These are phyloP conservation scores for Actinomortierella wolfii DNA, from an alignment of 371 early-diverging fungal genomes.

Conservation along the genomic window DNA sequence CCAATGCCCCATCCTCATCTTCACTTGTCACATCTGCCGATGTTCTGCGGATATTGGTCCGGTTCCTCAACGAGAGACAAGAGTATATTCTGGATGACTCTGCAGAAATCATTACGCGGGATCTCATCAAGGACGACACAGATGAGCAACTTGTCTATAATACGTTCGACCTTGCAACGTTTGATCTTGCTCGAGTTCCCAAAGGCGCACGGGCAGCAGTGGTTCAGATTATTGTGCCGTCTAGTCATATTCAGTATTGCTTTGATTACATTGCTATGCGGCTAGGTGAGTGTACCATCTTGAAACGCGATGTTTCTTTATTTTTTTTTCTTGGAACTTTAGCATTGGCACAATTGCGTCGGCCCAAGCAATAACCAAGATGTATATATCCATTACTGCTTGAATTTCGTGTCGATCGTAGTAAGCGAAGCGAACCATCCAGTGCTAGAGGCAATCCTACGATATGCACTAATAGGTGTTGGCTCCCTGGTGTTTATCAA, in stretches of 20 bases:
- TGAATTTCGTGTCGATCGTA: too few relatives aligned
- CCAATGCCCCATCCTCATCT: constrained; percentile 11
- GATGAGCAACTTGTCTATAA: constrained; percentile 33
- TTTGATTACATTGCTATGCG: constrained; percentile 43
- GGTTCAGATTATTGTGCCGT: constrained; percentile 31
- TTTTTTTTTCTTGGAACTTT: background rate
- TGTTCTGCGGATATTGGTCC: constrained; percentile 19
- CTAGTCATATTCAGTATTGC: constrained; percentile 24
- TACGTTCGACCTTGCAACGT: constrained; percentile 24
- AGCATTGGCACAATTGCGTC: too few relatives aligned
- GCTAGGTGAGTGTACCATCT: constrained; percentile 17
- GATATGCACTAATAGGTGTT: constrained; percentile 22
- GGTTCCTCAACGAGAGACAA: constrained; percentile 27
- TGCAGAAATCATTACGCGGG: too few relatives aligned
- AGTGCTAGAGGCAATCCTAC: constrained; percentile 13
- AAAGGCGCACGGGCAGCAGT: constrained; percentile 26
- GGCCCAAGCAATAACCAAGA: too few relatives aligned
- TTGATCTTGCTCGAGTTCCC: constrained; percentile 21
- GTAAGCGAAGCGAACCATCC: constrained; percentile 28
- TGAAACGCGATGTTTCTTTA: background rate
- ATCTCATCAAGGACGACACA: too few relatives aligned
- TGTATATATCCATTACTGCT: background rate
- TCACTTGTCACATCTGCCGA: constrained; percentile 2
- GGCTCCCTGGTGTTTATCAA: constrained; percentile 30
- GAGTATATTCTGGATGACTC: constrained; percentile 19